Evolutionary conservation across 495 filamentous ascomycete species (phyloP).

Genomic region (Penicillium lagena): DNA sequence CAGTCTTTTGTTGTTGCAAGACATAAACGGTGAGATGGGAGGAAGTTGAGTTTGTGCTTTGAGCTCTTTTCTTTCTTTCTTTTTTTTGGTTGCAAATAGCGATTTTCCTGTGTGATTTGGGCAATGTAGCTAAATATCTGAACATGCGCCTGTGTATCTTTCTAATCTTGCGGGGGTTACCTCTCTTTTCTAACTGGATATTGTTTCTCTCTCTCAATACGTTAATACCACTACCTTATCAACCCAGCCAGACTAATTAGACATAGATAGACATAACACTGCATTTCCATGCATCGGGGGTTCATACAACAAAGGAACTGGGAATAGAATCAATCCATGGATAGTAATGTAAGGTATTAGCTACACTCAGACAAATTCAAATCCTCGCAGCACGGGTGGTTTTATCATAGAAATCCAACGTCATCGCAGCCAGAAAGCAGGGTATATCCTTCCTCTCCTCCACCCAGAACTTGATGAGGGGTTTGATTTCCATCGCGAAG

Average conservation of each 20-base stretch:
- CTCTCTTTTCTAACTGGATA: not conserved
- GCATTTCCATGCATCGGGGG: conserved; percentile 16
- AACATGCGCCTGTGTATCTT: conserved; percentile 6
- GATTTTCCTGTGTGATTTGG: conserved; percentile 7
- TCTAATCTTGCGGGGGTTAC: not conserved
- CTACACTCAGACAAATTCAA: conserved; percentile 10
- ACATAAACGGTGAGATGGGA: not conserved
- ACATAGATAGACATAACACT: conserved; percentile 18
- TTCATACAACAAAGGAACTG: conserved; percentile 11
- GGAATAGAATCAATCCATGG: not conserved
- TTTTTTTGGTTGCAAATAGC: conserved; percentile 21
- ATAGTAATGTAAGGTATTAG: too few relatives aligned
- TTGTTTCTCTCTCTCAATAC: not conserved
- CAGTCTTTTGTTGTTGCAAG: not conserved
- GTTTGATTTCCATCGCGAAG: conserved; percentile 78
- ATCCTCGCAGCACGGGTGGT: conserved; percentile 49
- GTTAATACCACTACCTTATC: not conserved
- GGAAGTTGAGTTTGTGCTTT: conserved; percentile 5
- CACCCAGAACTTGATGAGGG: conserved; percentile 88
- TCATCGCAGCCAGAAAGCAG: conserved; percentile 83
- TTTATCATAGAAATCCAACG: conserved; percentile 88
- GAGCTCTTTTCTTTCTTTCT: conserved; percentile 7
- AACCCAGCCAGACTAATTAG: not conserved
- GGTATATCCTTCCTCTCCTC: conserved; percentile 85
- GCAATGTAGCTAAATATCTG: conserved; percentile 20